A percentile compares a stretch with the other conserved stretches of the same genome.
phyloP scores from a whole-genome alignment of 2,329 filamentous ascomycete species.

The Diaporthe aspalathi region DNA sequence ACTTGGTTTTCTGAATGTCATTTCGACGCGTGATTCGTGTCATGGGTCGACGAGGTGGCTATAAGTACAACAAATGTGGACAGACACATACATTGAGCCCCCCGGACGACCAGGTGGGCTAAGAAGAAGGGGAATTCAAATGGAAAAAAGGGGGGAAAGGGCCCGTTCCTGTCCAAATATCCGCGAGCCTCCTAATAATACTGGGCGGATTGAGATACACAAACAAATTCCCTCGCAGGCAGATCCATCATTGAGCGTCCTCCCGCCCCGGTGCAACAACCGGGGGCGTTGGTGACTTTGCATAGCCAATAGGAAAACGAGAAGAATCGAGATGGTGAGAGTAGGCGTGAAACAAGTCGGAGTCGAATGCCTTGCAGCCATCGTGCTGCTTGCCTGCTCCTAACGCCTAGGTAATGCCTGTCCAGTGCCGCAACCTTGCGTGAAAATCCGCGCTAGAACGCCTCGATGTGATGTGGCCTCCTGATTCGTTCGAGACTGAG shows the following conservation, averaged over 20 bases:
- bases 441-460: background rate
- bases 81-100: slow-evolving; percentile 6
- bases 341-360: background rate
- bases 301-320: background rate
- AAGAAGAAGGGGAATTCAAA: background rate
- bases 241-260: background rate
- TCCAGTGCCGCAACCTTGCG: background rate
- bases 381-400: background rate
- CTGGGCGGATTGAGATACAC: slow-evolving; percentile 21
- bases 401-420: background rate
- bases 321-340: background rate
- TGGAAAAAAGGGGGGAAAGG: background rate
- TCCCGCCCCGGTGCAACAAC: background rate
- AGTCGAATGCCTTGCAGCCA: background rate
- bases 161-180: slow-evolving; percentile 16
- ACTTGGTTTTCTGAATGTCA: background rate
- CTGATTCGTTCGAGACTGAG: background rate
- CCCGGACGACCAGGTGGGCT: background rate
- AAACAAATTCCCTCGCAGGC: slow-evolving; percentile 14
- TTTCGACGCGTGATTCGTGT: background rate
- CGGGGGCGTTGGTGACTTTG: background rate
- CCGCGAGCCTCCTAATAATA: slow-evolving; percentile 30
- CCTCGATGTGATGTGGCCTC: background rate
- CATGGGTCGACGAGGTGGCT: background rate
- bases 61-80: slow-evolving; percentile 21